Evolutionary conservation across 2,329 filamentous ascomycete genomes (phyloP).

Genomic region (Cytospora piceae): DNA sequence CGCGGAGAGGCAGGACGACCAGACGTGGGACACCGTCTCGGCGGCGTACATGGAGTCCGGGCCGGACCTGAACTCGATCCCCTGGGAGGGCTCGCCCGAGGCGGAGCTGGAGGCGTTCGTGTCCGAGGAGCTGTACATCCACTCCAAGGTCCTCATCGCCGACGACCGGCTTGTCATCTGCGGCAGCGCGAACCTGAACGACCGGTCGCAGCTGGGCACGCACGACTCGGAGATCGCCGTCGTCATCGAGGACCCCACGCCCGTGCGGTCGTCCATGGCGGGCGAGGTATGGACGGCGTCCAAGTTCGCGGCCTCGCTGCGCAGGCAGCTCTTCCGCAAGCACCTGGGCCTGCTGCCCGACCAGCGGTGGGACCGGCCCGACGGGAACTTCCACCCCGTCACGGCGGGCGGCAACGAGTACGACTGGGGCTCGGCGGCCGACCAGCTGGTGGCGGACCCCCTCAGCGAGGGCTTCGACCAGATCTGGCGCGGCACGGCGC

Average conservation of each 20-base stretch:
- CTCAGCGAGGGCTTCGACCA: constrained; percentile 68
- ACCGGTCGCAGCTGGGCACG: constrained; percentile 84
- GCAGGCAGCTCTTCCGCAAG: constrained; percentile 86
- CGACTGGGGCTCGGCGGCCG: constrained; percentile 69
- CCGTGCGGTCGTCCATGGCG: constrained; percentile 73
- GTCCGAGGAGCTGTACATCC: constrained; percentile 94
- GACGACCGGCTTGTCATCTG: constrained; percentile 87
- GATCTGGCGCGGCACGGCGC: constrained; percentile 75
- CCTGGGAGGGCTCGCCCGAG: constrained; percentile 77
- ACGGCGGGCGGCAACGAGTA: constrained; percentile 71
- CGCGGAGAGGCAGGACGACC: constrained; percentile 57
- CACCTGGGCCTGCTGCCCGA: constrained; percentile 83
- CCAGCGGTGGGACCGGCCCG: constrained; percentile 68
- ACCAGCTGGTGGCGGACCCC: constrained; percentile 74
- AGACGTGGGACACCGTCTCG: constrained; percentile 75
- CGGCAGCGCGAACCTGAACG: constrained; percentile 89
- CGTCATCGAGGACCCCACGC: constrained; percentile 79
- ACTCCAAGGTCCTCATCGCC: constrained; percentile 86
- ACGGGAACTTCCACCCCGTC: constrained; percentile 78
- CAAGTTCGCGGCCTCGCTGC: constrained; percentile 77
- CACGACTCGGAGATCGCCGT: constrained; percentile 92
- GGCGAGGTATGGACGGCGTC: constrained; percentile 73
- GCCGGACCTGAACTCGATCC: constrained; percentile 63
- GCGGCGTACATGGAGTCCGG: constrained; percentile 84
- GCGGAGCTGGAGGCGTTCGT: constrained; percentile 86